These are phyloP conservation scores for Aspergillus wentii DNA, from an alignment of 495 filamentous ascomycete species.

Conservation along the genomic window DNA sequence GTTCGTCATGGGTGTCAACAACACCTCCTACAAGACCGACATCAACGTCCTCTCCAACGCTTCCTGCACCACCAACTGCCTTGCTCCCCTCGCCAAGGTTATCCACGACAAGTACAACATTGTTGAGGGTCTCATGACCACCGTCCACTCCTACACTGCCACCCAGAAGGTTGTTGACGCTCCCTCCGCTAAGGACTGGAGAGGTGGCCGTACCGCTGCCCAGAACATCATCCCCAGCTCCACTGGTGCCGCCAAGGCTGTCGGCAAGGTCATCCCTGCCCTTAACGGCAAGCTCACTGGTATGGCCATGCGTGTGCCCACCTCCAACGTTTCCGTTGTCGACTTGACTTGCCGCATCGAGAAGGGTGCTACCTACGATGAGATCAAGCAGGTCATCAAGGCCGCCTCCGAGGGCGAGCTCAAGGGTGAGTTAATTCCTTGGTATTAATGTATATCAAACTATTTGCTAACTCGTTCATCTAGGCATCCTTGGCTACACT, in stretches of 20 bases:
- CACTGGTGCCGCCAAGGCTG: conserved; percentile 99
- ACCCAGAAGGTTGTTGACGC: conserved; percentile 99
- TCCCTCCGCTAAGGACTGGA: conserved; percentile 97
- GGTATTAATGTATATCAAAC: background rate
- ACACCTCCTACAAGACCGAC: conserved; percentile 83
- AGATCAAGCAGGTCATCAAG: conserved; percentile 93
- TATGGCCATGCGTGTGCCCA: conserved; percentile 99
- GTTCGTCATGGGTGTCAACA: conserved; percentile 99
- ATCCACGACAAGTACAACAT: conserved; percentile 96
- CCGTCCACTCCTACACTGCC: conserved; percentile 98
- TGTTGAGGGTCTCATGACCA: conserved; percentile 99
- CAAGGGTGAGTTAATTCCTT: conserved; percentile 61
- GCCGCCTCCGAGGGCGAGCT: conserved; percentile 75
- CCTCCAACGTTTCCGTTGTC: conserved; percentile 97
- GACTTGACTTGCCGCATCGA: conserved; percentile 92
- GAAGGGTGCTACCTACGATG: conserved; percentile 84
- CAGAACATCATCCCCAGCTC: conserved; percentile 99
- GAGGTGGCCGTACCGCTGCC: conserved; percentile 95
- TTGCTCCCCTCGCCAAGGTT: conserved; percentile 98
- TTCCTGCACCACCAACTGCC: conserved; percentile 99
- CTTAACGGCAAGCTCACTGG: conserved; percentile 99
- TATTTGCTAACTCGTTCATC: conserved; percentile 23
- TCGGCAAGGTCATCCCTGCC: conserved; percentile 97
- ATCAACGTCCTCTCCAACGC: conserved; percentile 96
- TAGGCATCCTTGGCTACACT: conserved; percentile 87